phyloP scores from a whole-genome alignment of 768 basidiomycete species.

The Gymnopilus dilepis region DNA sequence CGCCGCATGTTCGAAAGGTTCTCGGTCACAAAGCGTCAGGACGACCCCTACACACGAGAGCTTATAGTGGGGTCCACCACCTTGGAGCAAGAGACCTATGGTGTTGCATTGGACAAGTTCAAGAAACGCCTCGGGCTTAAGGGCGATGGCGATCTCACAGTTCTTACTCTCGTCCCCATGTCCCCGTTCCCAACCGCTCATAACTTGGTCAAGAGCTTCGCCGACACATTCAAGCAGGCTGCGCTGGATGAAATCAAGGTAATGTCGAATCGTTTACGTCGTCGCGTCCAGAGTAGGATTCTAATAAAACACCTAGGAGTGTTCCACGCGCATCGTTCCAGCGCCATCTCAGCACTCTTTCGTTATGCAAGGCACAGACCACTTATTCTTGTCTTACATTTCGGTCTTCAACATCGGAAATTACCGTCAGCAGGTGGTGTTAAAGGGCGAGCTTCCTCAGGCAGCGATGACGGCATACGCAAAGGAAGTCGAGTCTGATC shows the following conservation, averaged over 20 bases:
- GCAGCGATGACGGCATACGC: neutral
- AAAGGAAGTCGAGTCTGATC: neutral
- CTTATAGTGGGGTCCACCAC: conserved; percentile 37
- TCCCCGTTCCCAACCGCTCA: conserved; percentile 42
- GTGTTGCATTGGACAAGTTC: conserved; percentile 37
- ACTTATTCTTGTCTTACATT: conserved; percentile 38
- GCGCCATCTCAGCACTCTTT: conserved; percentile 37
- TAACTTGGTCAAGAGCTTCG: conserved; percentile 36
- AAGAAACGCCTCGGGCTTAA: conserved; percentile 42
- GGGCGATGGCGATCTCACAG: conserved; percentile 29
- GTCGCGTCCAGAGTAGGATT: neutral
- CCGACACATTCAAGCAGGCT: conserved; percentile 36
- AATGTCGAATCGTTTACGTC: neutral
- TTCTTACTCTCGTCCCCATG: conserved; percentile 44
- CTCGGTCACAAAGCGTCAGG: conserved; percentile 35
- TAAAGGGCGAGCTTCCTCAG: conserved; percentile 30
- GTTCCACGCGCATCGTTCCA: conserved; percentile 34
- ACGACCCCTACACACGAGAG: conserved; percentile 27
- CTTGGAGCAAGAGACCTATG: conserved; percentile 39
- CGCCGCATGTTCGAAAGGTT: conserved; percentile 42
- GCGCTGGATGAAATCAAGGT: conserved; percentile 38
- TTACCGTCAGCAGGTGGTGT: conserved; percentile 42
- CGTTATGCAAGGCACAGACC: conserved; percentile 41
- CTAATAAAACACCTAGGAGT: neutral
- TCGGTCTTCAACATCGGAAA: conserved; percentile 42